Base-by-base conservation (phyloP, 2,329 filamentous ascomycete species). In the Phialophora expanda region DNA sequence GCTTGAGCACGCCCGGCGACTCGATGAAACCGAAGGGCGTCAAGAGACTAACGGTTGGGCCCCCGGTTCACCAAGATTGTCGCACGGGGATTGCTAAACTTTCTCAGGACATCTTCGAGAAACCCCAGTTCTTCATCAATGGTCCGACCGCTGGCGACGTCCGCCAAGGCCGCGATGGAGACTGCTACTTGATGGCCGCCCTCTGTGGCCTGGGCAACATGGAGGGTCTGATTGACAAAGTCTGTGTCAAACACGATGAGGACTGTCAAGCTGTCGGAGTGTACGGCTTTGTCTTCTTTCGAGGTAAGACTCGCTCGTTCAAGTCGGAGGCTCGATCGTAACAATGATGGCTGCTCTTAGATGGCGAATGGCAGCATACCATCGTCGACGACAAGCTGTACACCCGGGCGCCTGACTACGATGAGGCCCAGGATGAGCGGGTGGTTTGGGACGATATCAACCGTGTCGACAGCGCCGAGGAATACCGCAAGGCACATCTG, bases 311-410 rank as follows among this genome's bases (percentile, higher is more conserved):
- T 44, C 11, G 50, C 7, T 4, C 44, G 4, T n/a, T 12, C 22
- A 24, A 11, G 12, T 34, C 12, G 41, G 44, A 11, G 8, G 22
- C 22, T 8, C 22, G 50, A 9, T 11, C 17, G 30, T 26, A 17
- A 41, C 9, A 41, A 54, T 63, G 51, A 70, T 34, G 50, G 50
- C 38, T 68, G 22, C 8, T 38, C n/a, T 48, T 70, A 86, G 91
- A 94, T 71, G 92, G 92, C 61, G 91, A 95, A 77, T 97, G 92
- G 93, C 90, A 94, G 64, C 92, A 93, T 72, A 93, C 91, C 65
- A 93, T 97, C 68, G 88, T 97, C 66, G 93, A 97, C 74, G 93
- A 97, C 77, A 96, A 96, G 78, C 83, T 97, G 2, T 96, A 91
- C 75, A 85, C 96, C 20, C 91, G 89, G 66, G 91, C 90, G 1